A percentile compares a stretch with the other conserved stretches of the same genome.
Evolutionary conservation across 2,329 filamentous ascomycete genomes (phyloP).

Genomic region (Fusarium hainanense): DNA sequence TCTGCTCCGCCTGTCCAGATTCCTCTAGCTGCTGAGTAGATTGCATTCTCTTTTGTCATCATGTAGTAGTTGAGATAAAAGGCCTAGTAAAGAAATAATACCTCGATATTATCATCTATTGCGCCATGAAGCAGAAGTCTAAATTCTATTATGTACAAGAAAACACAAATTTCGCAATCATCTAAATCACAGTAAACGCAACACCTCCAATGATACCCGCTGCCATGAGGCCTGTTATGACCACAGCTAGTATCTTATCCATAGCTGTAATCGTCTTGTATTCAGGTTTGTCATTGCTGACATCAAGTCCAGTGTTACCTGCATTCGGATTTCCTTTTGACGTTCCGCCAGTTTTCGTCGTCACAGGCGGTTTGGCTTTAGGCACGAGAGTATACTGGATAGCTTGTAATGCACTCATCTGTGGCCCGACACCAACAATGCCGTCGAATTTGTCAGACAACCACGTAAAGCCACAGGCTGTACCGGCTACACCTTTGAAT

Average conservation of each 20-base stretch:
- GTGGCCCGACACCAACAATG: conserved; percentile 71
- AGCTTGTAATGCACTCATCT: conserved; percentile 74
- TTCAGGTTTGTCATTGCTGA: conserved; percentile 40
- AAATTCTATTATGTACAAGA: neutral
- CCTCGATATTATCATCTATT: no score
- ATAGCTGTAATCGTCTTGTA: conserved; percentile 54
- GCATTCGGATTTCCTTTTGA: conserved; percentile 63
- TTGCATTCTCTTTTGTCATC: neutral
- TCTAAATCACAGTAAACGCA: conserved; percentile 46
- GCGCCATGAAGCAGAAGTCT: neutral
- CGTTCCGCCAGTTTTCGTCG: conserved; percentile 68
- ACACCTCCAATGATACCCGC: conserved; percentile 62
- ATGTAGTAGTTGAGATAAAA: no score
- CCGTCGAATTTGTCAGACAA: conserved; percentile 67
- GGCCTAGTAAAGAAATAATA: no score
- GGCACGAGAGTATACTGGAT: conserved; percentile 69
- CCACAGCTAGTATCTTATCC: conserved; percentile 66
- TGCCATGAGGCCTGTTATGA: conserved; percentile 63
- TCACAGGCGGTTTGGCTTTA: conserved; percentile 57
- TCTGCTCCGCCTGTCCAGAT: accelerated
- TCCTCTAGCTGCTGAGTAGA: neutral
- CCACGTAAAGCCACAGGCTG: conserved; percentile 77
- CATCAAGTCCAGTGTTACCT: conserved; percentile 51
- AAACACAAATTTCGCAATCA: accelerated
- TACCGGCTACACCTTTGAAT: conserved; percentile 65